Conservation (phyloP, 1,284 basidiomycete species). For the Psilocybe mexicana region DNA sequence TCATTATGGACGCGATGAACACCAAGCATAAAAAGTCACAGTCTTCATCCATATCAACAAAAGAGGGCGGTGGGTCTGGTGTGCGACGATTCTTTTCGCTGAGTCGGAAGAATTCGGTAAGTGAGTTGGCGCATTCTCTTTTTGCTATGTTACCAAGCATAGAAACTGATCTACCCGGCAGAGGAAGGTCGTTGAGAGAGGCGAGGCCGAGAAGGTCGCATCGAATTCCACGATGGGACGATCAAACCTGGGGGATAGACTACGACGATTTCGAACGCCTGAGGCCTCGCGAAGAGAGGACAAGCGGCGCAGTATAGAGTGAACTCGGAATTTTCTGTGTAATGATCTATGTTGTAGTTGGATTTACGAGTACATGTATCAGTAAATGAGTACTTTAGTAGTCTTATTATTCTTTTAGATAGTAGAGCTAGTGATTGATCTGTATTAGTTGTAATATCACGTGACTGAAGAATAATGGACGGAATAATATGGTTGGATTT, state of each 20-base stretch:
- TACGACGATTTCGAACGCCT: conserved; percentile 34
- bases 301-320: conserved; percentile 38
- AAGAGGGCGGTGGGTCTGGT: conserved; percentile 16
- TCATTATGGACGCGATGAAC: conserved; percentile 56
- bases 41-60: conserved; percentile 27
- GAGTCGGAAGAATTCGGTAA: conserved; percentile 38
- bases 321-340: conserved; percentile 9
- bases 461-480: neutral
- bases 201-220: conserved; percentile 17
- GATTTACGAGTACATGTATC: no score
- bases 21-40: conserved; percentile 41
- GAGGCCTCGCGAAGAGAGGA: conserved; percentile 35
- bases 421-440: no score
- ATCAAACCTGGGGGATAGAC: conserved; percentile 34
- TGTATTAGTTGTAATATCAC: neutral
- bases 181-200: conserved; percentile 19
- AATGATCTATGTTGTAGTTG: neutral
- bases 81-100: conserved; percentile 43
- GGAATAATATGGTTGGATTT: neutral
- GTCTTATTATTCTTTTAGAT: no score
- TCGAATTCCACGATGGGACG: conserved; percentile 25
- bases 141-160: neutral
- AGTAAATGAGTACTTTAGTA: neutral
- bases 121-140: conserved; percentile 19
- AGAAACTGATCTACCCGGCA: conserved; percentile 8